Evolutionary conservation across 2,329 filamentous ascomycete species (phyloP), one percentile per base, ranked within the genome.

Genomic region (Colletotrichum abscissum): DNA sequence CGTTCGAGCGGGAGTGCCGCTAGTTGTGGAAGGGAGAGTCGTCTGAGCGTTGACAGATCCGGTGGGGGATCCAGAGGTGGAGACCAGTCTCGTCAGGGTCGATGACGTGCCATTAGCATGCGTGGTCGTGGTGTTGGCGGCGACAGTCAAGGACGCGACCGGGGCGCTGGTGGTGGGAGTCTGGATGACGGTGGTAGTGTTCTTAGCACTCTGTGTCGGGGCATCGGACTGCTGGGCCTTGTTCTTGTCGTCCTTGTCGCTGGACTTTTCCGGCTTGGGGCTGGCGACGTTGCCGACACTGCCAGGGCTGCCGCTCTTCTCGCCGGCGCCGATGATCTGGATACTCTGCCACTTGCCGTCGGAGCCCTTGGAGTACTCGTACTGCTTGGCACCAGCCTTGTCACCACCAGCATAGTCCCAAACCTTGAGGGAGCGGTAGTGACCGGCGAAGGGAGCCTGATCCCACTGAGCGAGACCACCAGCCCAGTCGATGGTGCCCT

Each of bases 401-500:
- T 80, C 79, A 26, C 76, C 77, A n/a, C 78, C 80, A 7, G 74
- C 66, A 74, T 80, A 80, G 72, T 82, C 81, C 35, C 78, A 75
- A 7, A 82, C 64, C 58, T 78, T 76, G 33, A 82, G 63, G 3
- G 72, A 71, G 56, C 69, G 69, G 69, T 81, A 79, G 63, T 78
- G 74, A 9, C 76, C 80, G 14, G 64, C 64, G 66, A 79, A 79
- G 22, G 80, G 78, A 38, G 74, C 77, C 30, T 74, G 59, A 4
- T 68, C 64, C 80, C 80, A 83, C 63, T 81, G 76, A 2, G 81
- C 81, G 22, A 81, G 65, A 69, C 92, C 92, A 60, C 92, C 92
- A 58, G 92, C 92, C 92, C 92, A 94, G 67, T 89, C 80, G 70
- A 92, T 87, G 28, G 91, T 92, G 60, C 92, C 91, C 74, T 83